Evolutionary conservation across 202 grass and related monocot species (phyloP).

Genomic region (Schoenoplectus triqueter): DNA sequence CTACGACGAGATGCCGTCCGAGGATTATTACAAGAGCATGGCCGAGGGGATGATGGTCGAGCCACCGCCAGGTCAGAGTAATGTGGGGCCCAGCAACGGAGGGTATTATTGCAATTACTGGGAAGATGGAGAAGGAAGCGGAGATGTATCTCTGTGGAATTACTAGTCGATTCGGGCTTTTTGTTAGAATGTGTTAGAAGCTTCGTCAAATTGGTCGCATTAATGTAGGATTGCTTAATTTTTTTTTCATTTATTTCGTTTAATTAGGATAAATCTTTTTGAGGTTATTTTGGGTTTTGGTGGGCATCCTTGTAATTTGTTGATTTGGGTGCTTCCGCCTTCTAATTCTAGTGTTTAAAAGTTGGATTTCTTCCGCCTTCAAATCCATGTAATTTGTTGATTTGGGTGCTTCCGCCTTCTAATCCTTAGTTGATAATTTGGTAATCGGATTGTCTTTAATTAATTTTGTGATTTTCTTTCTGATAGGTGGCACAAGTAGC

Average conservation of each 20-base stretch:
- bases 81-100: background rate
- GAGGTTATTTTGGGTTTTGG: background rate
- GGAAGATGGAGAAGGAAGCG: constrained; percentile 40
- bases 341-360: background rate
- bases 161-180: constrained; percentile 5
- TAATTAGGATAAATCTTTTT: background rate
- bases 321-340: constrained; percentile 7
- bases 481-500: constrained; percentile 4
- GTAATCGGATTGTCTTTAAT: background rate
- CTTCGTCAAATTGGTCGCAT: constrained; percentile 24
- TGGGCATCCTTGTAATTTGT: constrained; percentile 33
- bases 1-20: constrained; percentile 17
- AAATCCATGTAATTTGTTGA: constrained; percentile 33
- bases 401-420: background rate
- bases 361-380: background rate
- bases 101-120: constrained; percentile 38
- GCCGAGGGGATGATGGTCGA: constrained; percentile 43
- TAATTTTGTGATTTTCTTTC: constrained; percentile 14
- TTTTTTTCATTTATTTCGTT: background rate
- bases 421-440: constrained; percentile 19
- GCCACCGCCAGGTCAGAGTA: constrained; percentile 27
- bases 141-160: constrained; percentile 40
- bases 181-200: background rate
- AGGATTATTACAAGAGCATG: constrained; percentile 43
- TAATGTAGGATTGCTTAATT: constrained; percentile 19